phyloP scores from a whole-genome alignment of 495 filamentous ascomycete genomes.

The Lasiosphaeria miniovina region DNA sequence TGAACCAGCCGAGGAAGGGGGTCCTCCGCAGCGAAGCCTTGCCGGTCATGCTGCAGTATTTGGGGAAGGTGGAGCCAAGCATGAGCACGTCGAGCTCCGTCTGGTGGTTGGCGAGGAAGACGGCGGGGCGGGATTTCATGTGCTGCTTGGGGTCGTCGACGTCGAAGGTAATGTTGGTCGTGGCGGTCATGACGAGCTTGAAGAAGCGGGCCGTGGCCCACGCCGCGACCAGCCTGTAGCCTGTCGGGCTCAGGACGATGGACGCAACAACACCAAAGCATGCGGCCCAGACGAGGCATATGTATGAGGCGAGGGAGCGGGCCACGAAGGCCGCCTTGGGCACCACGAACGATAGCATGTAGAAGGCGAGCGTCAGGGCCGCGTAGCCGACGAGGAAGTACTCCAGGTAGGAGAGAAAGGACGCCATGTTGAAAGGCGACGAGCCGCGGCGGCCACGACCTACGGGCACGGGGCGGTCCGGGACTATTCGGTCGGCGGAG shows the following conservation, averaged over 20 bases:
- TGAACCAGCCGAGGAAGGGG: constrained; percentile 97
- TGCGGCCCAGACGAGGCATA: constrained; percentile 62
- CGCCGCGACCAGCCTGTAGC: constrained; percentile 73
- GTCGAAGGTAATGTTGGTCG: constrained; percentile 76
- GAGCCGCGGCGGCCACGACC: not conserved
- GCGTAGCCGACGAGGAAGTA: constrained; percentile 58
- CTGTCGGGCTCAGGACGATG: constrained; percentile 65
- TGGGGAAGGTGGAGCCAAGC: constrained; percentile 82
- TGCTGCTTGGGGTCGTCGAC: constrained; percentile 64
- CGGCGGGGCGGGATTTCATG: constrained; percentile 72
- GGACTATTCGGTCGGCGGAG: not conserved
- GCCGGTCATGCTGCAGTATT: constrained; percentile 88
- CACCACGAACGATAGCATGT: constrained; percentile 52
- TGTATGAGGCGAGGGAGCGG: constrained; percentile 68
- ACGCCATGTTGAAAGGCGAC: constrained; percentile 20
- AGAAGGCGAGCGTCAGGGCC: constrained; percentile 56
- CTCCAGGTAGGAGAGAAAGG: constrained; percentile 40
- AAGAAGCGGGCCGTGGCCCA: constrained; percentile 80
- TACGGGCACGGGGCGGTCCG: not conserved
- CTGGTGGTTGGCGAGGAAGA: constrained; percentile 94
- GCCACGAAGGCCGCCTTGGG: constrained; percentile 64
- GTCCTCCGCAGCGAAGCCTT: constrained; percentile 77
- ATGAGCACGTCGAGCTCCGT: constrained; percentile 91
- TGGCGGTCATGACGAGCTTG: constrained; percentile 72
- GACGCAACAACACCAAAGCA: constrained; percentile 76